These are phyloP conservation scores for Zygoascus flipseniorum DNA, from an alignment of 805 yeast species.

Conservation along the genomic window DNA sequence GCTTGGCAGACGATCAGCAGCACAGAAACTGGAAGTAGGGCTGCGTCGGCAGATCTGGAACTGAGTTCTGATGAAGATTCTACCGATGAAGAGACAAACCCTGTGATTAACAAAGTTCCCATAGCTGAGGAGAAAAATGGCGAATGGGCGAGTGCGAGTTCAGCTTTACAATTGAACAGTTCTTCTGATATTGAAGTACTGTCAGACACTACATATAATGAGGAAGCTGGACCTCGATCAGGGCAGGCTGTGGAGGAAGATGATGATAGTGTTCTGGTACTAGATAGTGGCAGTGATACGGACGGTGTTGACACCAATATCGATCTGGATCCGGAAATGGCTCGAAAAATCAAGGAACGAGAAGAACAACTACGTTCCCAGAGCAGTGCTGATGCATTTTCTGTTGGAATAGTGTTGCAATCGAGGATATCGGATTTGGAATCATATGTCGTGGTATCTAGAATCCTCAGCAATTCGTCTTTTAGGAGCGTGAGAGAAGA, in stretches of 20 bases:
- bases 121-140: background rate
- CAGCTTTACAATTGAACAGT: background rate
- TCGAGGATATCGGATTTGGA: background rate
- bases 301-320: background rate
- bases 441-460: background rate
- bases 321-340: background rate
- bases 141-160: background rate
- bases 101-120: background rate
- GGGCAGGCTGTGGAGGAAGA: background rate
- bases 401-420: conserved; percentile 1
- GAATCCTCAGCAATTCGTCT: conserved; percentile 3
- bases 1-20: background rate
- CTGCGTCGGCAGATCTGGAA: background rate
- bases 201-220: background rate
- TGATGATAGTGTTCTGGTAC: background rate
- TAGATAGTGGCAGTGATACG: background rate
- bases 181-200: background rate
- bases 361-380: background rate
- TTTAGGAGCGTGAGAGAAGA: background rate
- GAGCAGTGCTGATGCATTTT: background rate
- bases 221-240: background rate
- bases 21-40: background rate
- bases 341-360: background rate
- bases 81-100: background rate
- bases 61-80: background rate